Base-by-base conservation (phyloP, 306 rosid genomes). In the Vicia villosa region DNA sequence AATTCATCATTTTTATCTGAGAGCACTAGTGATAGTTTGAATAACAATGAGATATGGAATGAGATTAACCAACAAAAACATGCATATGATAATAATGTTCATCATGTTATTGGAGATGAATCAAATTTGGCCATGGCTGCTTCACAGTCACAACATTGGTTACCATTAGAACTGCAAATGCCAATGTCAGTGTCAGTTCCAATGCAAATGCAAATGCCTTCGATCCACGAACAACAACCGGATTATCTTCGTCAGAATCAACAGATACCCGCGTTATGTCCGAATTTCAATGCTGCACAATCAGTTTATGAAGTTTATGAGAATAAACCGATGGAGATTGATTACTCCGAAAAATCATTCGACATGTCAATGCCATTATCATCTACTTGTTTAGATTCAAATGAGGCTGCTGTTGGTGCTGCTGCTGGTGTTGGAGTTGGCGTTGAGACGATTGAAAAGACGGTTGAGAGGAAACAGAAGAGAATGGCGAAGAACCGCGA, bases 401-500 rank as follows among this genome's bases (percentile, higher is more conserved):
- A 74, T 28, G 75, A 24, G 20, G 19, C 1, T 20, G 28, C 4
- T 52, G 32, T 0, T 52, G n/a, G n/a, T n/a, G 22, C 13, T 49
- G 21, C 22, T 16, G 22, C 12, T 15, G 50, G 1, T 5, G 49
- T 3, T 11, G 54, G 47, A 4, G 38, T 21, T 37, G 61, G 22
- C 3, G 57, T 45, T 12, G 86, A 75, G 74, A 16, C 57, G 72
- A 63, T 67, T 76, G 82, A 85, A 70, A 78, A 78, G 66, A 71
- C 19, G 2, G 65, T 76, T 14, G 87, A 87, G 56, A 85, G 78
- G 72, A 87, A 80, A 62, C 82, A 80, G 71, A 89, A 80, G 77
- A 80, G 92, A 70, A 89, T 89, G 92, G 85, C 84, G 41, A 87
- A 87, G 78, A 89, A 83, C 62, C 66, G 90, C 0, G 90, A 87